Base-by-base conservation (phyloP, 2,329 filamentous ascomycete species). In the Plectosphaerella plurivora region DNA sequence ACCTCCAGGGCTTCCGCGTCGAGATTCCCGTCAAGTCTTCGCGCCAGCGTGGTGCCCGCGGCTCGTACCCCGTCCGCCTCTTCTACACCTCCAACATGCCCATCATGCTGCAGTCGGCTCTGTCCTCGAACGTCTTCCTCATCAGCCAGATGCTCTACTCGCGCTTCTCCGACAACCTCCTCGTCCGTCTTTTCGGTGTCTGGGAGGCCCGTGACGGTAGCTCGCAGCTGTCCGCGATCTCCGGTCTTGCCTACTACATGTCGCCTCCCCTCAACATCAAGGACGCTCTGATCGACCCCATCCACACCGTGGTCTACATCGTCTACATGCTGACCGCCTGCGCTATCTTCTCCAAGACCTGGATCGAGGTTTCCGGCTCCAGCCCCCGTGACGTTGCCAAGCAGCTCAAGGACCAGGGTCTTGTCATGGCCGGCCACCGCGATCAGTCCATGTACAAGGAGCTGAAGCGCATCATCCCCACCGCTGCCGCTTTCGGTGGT, bases 81-180 rank as follows among this genome's bases (percentile, higher is more conserved):
- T 99, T 99, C 86, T 99, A 99, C 81, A 99, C 94, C 70, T 97
- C 92, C 73, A 99, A 99, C 88, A 99, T 99, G 95, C 94, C 94
- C 69, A 99, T 99, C 77, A 99, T 99, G 94, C 83, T 99, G 72
- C 95, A 99, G 81, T 97, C 93, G 47, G 94, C 94, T 63, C 85
- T 99, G 62, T 96, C 91, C 61, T 97, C 93, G 82, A 99, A 99
- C 82, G 85, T 99, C 76, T 99, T 99, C 86, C 81, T 99, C 60
- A 91, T 99, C 78, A 94, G 89, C 71, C 94, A 99, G 82, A 97
- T 97, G 92, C 86, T 99, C 61, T 97, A 96, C 86, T 96, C 90
- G 58, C 92, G 93, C 73, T 97, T 99, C 82, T 94, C 91, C 46
- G 94, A 99, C 78, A 99, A 99, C 82, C 87, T 99, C 57, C 85